phyloP scores from a whole-genome alignment of 306 rosid genomes.

The Cicer chorassanicum region DNA sequence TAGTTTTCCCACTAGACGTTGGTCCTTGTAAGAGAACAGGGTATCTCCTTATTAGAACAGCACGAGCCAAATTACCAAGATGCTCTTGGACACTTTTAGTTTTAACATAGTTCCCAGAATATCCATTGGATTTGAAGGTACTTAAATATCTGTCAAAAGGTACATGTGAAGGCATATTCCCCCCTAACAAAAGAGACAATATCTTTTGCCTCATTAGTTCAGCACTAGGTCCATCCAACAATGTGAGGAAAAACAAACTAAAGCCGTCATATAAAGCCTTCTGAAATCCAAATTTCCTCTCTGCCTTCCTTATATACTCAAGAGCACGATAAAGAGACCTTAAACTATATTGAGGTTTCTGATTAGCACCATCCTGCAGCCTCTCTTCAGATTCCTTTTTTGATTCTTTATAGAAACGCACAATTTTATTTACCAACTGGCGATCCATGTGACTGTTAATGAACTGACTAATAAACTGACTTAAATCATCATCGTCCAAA shows the following conservation, averaged over 20 bases:
- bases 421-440: constrained; percentile 58
- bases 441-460: constrained; percentile 49
- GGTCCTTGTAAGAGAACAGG: constrained; percentile 98
- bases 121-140: constrained; percentile 43
- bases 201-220: constrained; percentile 68
- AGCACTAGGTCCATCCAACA: constrained; percentile 79
- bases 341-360: constrained; percentile 91
- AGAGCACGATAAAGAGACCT: constrained; percentile 93
- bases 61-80: constrained; percentile 79
- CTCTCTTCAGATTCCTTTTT: constrained; percentile 79
- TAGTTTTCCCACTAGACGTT: constrained; percentile 95
- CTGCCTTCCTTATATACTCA: constrained; percentile 77
- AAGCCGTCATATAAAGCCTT: constrained; percentile 90
- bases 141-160: constrained; percentile 58
- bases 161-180: constrained; percentile 55
- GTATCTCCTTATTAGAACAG: constrained; percentile 73
- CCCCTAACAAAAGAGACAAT: constrained; percentile 54
- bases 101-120: constrained; percentile 54
- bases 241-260: constrained; percentile 79
- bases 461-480: constrained; percentile 62
- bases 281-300: constrained; percentile 58
- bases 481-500: constrained; percentile 74
- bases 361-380: constrained; percentile 94
- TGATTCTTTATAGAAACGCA: constrained; percentile 71
- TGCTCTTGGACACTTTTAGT: constrained; percentile 79